Evolutionary conservation across 345 rosid genomes (phyloP).

Genomic region (Brassica nigra): DNA sequence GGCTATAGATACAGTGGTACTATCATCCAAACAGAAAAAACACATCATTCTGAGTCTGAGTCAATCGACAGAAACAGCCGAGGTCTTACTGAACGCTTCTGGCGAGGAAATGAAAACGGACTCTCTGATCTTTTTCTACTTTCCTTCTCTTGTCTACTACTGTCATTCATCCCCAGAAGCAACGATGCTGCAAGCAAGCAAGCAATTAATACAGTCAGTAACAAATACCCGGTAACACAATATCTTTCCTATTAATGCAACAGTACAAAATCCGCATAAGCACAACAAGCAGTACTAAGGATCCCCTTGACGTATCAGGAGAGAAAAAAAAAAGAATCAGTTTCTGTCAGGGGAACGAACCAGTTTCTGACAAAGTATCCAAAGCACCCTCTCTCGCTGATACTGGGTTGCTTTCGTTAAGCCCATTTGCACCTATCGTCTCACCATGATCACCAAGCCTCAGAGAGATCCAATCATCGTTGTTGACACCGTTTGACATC

Average conservation of each 20-base stretch:
- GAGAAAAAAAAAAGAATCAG: background rate
- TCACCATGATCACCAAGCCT: slow-evolving; percentile 72
- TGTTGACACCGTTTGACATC: slow-evolving; percentile 59
- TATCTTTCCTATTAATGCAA: background rate
- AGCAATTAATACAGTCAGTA: slow-evolving; percentile 13
- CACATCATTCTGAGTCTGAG: slow-evolving; percentile 62
- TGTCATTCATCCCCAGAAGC: slow-evolving; percentile 70
- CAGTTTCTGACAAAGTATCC: slow-evolving; percentile 66
- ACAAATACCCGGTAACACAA: background rate
- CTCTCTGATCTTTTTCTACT: slow-evolving; percentile 70
- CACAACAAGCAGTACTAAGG: background rate
- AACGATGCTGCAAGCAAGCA: slow-evolving; percentile 68
- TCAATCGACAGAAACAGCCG: slow-evolving; percentile 71
- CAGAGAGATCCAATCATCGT: slow-evolving; percentile 91
- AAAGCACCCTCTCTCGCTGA: slow-evolving; percentile 29
- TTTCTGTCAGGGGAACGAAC: slow-evolving; percentile 55
- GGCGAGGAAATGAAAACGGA: slow-evolving; percentile 74
- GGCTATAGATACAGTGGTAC: slow-evolving; percentile 22
- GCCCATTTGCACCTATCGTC: slow-evolving; percentile 45
- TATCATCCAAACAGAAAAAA: slow-evolving; percentile 11
- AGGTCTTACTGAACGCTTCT: slow-evolving; percentile 85
- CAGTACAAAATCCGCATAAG: background rate
- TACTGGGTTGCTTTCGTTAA: slow-evolving; percentile 47
- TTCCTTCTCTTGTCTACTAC: slow-evolving; percentile 62
- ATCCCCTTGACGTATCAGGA: background rate